Evolutionary conservation across 257 asterid genomes (phyloP), one percentile per base, ranked within the genome.

Genomic region (Verbena officinalis): DNA sequence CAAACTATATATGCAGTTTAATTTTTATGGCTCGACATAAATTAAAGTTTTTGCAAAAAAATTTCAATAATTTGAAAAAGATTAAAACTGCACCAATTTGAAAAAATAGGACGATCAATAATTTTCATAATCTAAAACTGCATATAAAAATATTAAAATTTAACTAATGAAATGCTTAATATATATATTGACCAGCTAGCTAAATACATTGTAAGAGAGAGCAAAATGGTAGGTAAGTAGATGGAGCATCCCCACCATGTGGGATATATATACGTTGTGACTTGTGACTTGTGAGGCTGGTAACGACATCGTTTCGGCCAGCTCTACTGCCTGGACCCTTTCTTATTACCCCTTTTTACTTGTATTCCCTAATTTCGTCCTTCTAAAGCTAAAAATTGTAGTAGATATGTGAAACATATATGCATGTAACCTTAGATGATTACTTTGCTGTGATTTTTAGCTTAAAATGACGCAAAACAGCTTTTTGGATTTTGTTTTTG

Each of bases 161-260:
- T 48, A 7, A 19, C 9, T 15, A 48, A 17, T 48, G 7, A 42
- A 42, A 42, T 14, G 14, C 19, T 11, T 9, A 23, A 48, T 13
- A 7, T 17, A 8, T 48, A 15, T 9, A 8, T 19, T 14, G 16
- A 15, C 16, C 7, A n/a, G 7, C 20, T 45, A 9, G 14, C n/a
- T 39, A 39, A 39, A 39, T 42, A 42, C 19, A 36, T 44, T 42
- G 48, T 9, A 36, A 9, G 48, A 43, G 49, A 63, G 42, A 21
- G 65, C n/a, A 48, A 67, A 27, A 48, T 45, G 57, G 70, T 68
- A 48, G 74, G 74, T 73, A 59, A 30, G 36, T 9, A 31, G 31
- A 14, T 14, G 46, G 21, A 27, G 38, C 11, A 59, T 49, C 62
- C 68, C 74, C 64, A 73, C 60, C 77, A 73, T 73, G 73, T 73